These are phyloP conservation scores for Schizophyllum amplum DNA, from an alignment of 1,284 basidiomycete genomes.

Conservation along the genomic window DNA sequence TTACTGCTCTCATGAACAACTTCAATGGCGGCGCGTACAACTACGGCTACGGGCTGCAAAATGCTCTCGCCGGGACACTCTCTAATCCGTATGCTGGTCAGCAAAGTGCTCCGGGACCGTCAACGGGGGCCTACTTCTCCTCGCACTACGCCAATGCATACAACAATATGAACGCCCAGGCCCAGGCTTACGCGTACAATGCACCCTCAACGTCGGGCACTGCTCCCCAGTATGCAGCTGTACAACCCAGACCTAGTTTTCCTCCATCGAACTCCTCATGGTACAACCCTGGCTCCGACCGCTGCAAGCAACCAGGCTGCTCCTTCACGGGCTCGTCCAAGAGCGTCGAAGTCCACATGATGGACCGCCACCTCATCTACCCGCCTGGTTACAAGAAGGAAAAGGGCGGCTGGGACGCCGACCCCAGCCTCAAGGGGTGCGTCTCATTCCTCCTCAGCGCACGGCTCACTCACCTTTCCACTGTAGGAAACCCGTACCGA, in stretches of 20 bases:
- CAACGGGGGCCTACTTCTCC: constrained; percentile 18
- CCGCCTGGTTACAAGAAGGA: constrained; percentile 67
- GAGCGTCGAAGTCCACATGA: constrained; percentile 77
- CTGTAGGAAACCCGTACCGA: constrained; percentile 58
- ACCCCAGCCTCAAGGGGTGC: constrained; percentile 68
- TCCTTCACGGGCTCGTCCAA: constrained; percentile 68
- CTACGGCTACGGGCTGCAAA: not conserved
- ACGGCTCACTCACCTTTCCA: constrained; percentile 1
- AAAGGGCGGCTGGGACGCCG: constrained; percentile 65
- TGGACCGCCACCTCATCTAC: constrained; percentile 85
- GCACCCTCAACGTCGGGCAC: constrained; percentile 47
- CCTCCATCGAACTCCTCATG: constrained; percentile 28
- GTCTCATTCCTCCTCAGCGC: constrained; percentile 10
- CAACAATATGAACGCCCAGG: constrained; percentile 17
- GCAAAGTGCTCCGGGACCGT: constrained; percentile 18
- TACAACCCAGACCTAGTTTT: constrained; percentile 6
- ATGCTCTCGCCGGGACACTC: constrained; percentile 5
- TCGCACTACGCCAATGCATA: constrained; percentile 59
- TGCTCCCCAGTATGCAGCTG: constrained; percentile 29
- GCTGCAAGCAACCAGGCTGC: constrained; percentile 66
- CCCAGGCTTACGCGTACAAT: constrained; percentile 36
- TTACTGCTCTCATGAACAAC: not conserved
- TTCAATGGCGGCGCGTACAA: not conserved
- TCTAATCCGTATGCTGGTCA: constrained; percentile 9
- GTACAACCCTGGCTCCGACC: constrained; percentile 53